A percentile compares a stretch with the other conserved stretches of the same genome.
Evolutionary conservation across 192 early-diverging fungal genomes (phyloP).

Genomic region (Coemansia javaensis): DNA sequence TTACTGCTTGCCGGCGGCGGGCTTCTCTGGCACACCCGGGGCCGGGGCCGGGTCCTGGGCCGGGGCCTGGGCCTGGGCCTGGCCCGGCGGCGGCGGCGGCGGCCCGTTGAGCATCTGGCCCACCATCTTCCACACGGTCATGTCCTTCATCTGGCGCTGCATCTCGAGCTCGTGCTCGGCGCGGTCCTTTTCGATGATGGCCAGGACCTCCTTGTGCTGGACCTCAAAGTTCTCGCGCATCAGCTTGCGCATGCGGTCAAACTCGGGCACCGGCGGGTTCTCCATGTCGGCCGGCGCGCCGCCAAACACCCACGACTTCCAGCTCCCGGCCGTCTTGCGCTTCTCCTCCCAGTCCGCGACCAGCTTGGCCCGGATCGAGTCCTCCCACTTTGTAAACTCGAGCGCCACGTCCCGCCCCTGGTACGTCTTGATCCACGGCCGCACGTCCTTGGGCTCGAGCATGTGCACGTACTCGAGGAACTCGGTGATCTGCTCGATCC

Average conservation of each 20-base stretch:
- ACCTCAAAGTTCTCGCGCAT: slow-evolving; percentile 61
- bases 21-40: neutral
- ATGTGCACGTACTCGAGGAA: slow-evolving; percentile 80
- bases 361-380: slow-evolving; percentile 59
- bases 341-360: slow-evolving; percentile 63
- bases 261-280: slow-evolving; percentile 62
- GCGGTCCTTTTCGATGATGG: slow-evolving; percentile 67
- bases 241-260: slow-evolving; percentile 59
- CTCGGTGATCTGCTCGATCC: slow-evolving; percentile 77
- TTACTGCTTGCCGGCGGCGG: no score
- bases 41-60: neutral
- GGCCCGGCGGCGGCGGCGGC: neutral
- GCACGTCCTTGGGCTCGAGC: slow-evolving; percentile 70
- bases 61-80: neutral
- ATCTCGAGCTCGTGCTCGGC: slow-evolving; percentile 61
- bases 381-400: slow-evolving; percentile 67
- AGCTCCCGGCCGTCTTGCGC: slow-evolving; percentile 57
- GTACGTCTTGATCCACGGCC: slow-evolving; percentile 65
- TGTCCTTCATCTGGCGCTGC: slow-evolving; percentile 79
- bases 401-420: slow-evolving; percentile 61
- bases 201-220: slow-evolving; percentile 64
- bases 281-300: slow-evolving; percentile 42
- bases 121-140: slow-evolving; percentile 86
- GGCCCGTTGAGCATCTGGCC: slow-evolving; percentile 27
- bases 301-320: slow-evolving; percentile 51